Evolutionary conservation across 1,284 basidiomycete genomes (phyloP), one percentile per base, ranked within the genome.

Genomic region (Malassezia arunalokei): DNA sequence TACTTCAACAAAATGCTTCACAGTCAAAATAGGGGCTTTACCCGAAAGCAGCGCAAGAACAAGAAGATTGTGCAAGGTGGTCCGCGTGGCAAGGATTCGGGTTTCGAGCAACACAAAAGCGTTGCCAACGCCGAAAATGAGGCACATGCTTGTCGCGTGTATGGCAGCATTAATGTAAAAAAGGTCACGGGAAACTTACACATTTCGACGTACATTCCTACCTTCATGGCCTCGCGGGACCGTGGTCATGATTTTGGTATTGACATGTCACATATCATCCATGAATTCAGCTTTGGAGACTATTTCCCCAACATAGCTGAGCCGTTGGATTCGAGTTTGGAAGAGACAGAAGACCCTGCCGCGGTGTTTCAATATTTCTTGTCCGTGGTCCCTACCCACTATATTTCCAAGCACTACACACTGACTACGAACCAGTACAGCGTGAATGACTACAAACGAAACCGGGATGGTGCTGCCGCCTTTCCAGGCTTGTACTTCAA

Each of bases 301-400:
- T 86, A 87, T 77, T 96, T 95, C 77, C 92, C 92, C 0, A 85
- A 90, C 47, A 96, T 98, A 54, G 80, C 83, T 0, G 92, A 98
- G 73, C 92, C 92, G 3, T 79, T 98, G 32, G 92, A 96, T 66
- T 58, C 52, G 9, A 67, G 59, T 50, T 84, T 86, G 55, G 89
- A 95, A 71, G 74, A 84, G 1, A 83, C 91, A 0, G 74, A 82
- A 32, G 79, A 89, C 40, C 82, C 86, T 89, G 66, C 28, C 12
- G 44, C 43, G 17, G 60, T 65, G 6, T 95, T 90, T 75, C 89
- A 94, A 72, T 96, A 98, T 73, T 96, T 87, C 78, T 76, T 96
- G 12, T 85, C 86, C 42, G 85, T 96, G 56, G 90, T 98, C 2
- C 91, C 92, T 0, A 96, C 92, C 0, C 86, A 84, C 3, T 96